Percentiles rank a stretch among this genome's conserved stretches.
Conservation (phyloP, 345 rosid species). For the Populus pruinosa region DNA sequence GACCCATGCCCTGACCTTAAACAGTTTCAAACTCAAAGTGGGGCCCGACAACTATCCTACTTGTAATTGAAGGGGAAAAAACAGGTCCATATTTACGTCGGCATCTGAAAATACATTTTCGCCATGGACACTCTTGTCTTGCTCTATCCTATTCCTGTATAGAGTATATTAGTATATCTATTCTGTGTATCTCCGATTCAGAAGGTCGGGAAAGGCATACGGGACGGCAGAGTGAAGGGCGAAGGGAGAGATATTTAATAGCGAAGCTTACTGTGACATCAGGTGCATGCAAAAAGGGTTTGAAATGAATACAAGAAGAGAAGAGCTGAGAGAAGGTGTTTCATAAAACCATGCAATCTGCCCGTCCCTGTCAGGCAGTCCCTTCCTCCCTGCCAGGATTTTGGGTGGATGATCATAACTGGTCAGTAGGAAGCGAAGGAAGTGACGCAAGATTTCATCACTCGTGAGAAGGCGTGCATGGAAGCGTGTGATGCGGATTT, state of each 20-base stretch:
- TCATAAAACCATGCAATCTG: constrained; percentile 3
- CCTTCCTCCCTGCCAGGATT: constrained; percentile 9
- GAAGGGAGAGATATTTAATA: no score
- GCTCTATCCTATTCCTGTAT: background rate
- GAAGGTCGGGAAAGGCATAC: background rate
- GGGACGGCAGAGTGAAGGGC: background rate
- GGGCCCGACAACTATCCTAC: no score
- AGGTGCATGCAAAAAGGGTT: background rate
- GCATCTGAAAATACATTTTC: background rate
- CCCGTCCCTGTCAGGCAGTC: background rate
- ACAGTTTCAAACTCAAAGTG: no score
- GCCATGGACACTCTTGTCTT: no score
- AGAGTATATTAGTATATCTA: background rate
- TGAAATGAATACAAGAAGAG: background rate
- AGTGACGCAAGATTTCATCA: constrained; percentile 42
- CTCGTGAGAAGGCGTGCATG: constrained; percentile 37
- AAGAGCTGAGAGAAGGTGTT: background rate
- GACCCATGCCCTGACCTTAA: no score
- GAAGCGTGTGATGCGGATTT: constrained; percentile 53
- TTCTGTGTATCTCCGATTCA: no score
- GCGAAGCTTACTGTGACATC: background rate
- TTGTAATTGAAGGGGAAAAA: no score
- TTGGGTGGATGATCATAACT: background rate
- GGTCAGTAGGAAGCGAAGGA: constrained; percentile 1
- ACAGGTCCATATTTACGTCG: background rate